Conservation (phyloP, 2,329 filamentous ascomycete genomes). For the Paecilomyces fulvus region DNA sequence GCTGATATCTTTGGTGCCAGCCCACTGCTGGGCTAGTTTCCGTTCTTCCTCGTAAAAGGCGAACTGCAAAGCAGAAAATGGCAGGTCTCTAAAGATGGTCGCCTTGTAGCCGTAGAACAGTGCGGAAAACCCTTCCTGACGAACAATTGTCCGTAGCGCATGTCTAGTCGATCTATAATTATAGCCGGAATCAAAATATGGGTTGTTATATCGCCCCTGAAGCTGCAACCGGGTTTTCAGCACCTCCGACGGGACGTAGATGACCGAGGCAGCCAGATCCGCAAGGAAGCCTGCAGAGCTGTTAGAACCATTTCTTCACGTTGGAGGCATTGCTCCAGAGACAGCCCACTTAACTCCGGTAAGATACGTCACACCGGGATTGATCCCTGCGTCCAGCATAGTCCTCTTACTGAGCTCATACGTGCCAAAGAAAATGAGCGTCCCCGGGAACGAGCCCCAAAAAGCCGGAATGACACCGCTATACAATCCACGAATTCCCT, state of each 20-base stretch:
- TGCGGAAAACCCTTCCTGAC: constrained; percentile 71
- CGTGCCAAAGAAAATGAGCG: constrained; percentile 87
- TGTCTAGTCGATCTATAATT: constrained; percentile 85
- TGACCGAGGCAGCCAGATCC: constrained; percentile 80
- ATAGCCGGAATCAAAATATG: constrained; percentile 86
- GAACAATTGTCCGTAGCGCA: constrained; percentile 76
- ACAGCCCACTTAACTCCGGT: constrained; percentile 56
- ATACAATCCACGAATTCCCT: constrained; percentile 83
- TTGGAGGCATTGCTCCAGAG: constrained; percentile 9
- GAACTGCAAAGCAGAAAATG: constrained; percentile 93
- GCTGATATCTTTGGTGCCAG: constrained; percentile 75
- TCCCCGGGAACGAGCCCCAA: constrained; percentile 85
- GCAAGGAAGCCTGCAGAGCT: constrained; percentile 66
- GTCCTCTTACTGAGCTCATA: constrained; percentile 92
- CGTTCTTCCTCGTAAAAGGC: constrained; percentile 97
- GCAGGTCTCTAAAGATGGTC: constrained; percentile 85
- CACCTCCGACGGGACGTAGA: constrained; percentile 96
- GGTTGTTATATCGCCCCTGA: constrained; percentile 92
- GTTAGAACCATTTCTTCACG: constrained; percentile 2
- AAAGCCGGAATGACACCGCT: constrained; percentile 89
- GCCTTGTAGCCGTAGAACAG: constrained; percentile 97
- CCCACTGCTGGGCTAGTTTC: constrained; percentile 68
- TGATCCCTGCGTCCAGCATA: constrained; percentile 76
- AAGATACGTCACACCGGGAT: constrained; percentile 77
- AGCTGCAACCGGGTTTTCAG: constrained; percentile 94